phyloP scores from a whole-genome alignment of 2,329 filamentous ascomycete species.

The Sphaerostilbella broomeana region DNA sequence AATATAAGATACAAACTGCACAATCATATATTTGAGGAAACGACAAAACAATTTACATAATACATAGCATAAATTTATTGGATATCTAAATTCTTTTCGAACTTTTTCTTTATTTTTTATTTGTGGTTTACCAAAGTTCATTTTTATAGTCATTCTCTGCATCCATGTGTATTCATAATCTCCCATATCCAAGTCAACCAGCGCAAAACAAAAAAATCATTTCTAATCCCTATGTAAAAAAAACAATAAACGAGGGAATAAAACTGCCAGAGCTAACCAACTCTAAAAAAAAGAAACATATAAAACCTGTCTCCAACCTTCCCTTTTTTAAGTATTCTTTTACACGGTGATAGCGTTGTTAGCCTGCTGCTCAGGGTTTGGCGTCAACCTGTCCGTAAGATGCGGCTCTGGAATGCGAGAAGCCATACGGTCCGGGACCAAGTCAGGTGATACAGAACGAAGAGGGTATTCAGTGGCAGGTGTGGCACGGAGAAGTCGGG shows the following conservation, averaged over 20 bases:
- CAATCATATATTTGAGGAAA: no score
- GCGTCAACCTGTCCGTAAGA: slow-evolving; percentile 39
- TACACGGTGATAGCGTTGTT: slow-evolving; percentile 17
- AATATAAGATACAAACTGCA: no score
- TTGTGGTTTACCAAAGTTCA: neutral
- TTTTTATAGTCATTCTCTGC: slow-evolving; percentile 2
- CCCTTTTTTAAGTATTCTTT: neutral
- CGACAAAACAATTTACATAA: no score
- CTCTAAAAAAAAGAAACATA: no score
- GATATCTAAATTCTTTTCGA: neutral
- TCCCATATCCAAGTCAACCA: slow-evolving; percentile 3
- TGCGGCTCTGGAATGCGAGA: slow-evolving; percentile 47
- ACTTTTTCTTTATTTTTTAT: slow-evolving; percentile 2
- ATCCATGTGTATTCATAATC: slow-evolving; percentile 4
- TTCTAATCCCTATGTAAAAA: slow-evolving; percentile 3
- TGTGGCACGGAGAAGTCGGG: slow-evolving; percentile 46
- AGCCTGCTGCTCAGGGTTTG: slow-evolving; percentile 40
- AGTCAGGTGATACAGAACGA: slow-evolving; percentile 50
- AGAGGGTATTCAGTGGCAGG: slow-evolving; percentile 50
- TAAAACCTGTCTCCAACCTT: neutral
- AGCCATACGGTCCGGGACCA: slow-evolving; percentile 57
- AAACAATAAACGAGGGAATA: slow-evolving; percentile 13
- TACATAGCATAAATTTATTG: no score
- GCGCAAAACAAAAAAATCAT: neutral
- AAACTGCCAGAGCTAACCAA: slow-evolving; percentile 10